Percentiles rank a stretch among this genome's conserved stretches.
These are phyloP conservation scores for Escovopsis weberi DNA, from an alignment of 2,329 filamentous ascomycete genomes.

Conservation along the genomic window DNA sequence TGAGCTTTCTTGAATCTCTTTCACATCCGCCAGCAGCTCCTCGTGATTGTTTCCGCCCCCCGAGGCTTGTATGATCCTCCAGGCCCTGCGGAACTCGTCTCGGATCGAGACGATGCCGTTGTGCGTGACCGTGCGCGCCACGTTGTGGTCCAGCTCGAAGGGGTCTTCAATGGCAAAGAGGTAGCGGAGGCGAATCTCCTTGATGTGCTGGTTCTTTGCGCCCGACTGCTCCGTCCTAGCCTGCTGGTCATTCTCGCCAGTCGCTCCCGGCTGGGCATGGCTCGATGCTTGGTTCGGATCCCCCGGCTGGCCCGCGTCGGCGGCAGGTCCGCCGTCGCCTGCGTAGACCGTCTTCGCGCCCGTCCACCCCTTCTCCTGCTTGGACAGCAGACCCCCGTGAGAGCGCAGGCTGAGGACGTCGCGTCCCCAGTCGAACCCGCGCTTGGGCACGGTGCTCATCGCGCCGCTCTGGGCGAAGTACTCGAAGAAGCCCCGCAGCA, in stretches of 20 bases:
- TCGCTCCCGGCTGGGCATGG: slow-evolving; percentile 12
- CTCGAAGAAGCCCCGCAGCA: slow-evolving; percentile 75
- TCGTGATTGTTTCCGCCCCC: slow-evolving; percentile 29
- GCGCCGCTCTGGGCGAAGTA: slow-evolving; percentile 56
- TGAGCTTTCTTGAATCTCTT: slow-evolving; percentile 14
- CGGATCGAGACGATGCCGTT: slow-evolving; percentile 68
- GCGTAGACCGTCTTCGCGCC: slow-evolving; percentile 55
- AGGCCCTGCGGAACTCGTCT: slow-evolving; percentile 71
- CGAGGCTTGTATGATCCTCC: slow-evolving; percentile 47
- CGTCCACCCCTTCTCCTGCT: slow-evolving; percentile 73
- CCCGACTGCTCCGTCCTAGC: not conserved
- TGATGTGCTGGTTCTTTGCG: slow-evolving; percentile 25
- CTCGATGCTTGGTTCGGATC: no score
- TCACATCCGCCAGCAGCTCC: slow-evolving; percentile 38
- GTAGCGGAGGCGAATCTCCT: slow-evolving; percentile 65
- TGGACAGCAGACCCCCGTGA: slow-evolving; percentile 53
- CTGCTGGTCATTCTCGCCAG: not conserved
- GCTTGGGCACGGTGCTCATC: slow-evolving; percentile 34
- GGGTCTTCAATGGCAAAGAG: slow-evolving; percentile 86
- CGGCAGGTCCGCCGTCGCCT: no score
- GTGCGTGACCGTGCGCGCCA: slow-evolving; percentile 74
- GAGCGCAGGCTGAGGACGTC: slow-evolving; percentile 69
- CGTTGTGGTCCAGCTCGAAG: slow-evolving; percentile 78
- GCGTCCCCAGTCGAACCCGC: slow-evolving; percentile 65
- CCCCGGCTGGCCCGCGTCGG: no score